Conservation (phyloP, 2,329 filamentous ascomycete genomes). For the Bipolaris oryzae region DNA sequence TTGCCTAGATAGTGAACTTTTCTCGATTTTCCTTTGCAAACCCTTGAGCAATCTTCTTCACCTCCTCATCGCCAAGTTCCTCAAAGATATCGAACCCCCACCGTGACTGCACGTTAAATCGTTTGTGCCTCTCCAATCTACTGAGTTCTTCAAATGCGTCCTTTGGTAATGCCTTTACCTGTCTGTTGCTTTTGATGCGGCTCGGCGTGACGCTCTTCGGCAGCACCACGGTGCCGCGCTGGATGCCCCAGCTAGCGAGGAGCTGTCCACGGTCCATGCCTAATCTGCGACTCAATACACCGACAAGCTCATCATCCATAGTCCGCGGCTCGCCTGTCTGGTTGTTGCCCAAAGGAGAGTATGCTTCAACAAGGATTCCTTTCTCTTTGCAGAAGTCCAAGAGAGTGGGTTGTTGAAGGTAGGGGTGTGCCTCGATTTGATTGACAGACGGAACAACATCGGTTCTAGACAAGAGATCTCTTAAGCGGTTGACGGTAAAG, state of each 20-base stretch:
- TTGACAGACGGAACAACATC: constrained; percentile 72
- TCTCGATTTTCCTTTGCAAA: constrained; percentile 27
- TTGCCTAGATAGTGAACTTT: constrained; percentile 20
- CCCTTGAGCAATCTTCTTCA: constrained; percentile 24
- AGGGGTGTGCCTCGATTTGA: constrained; percentile 77
- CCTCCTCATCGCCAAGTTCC: constrained; percentile 30
- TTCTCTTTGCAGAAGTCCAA: constrained; percentile 72
- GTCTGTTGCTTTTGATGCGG: constrained; percentile 76
- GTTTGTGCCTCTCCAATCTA: constrained; percentile 32
- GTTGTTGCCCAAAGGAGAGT: constrained; percentile 72
- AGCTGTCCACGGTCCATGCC: constrained; percentile 74
- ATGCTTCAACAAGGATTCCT: constrained; percentile 73
- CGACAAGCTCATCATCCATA: constrained; percentile 50
- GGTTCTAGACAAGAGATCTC: constrained; percentile 69
- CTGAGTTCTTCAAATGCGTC: constrained; percentile 73
- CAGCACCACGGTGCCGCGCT: constrained; percentile 80
- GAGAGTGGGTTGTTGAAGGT: constrained; percentile 49
- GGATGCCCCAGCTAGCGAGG: constrained; percentile 76
- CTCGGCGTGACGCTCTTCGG: constrained; percentile 78
- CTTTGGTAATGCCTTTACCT: constrained; percentile 67
- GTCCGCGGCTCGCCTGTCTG: constrained; percentile 63
- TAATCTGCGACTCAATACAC: constrained; percentile 49
- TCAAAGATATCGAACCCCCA: constrained; percentile 37
- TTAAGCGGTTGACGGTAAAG: constrained; percentile 77
- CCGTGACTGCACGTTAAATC: constrained; percentile 32